Percentiles rank a stretch among this genome's conserved stretches.
These are phyloP conservation scores for Podaxis sp. DNA, from an alignment of 768 basidiomycete genomes.

Conservation along the genomic window DNA sequence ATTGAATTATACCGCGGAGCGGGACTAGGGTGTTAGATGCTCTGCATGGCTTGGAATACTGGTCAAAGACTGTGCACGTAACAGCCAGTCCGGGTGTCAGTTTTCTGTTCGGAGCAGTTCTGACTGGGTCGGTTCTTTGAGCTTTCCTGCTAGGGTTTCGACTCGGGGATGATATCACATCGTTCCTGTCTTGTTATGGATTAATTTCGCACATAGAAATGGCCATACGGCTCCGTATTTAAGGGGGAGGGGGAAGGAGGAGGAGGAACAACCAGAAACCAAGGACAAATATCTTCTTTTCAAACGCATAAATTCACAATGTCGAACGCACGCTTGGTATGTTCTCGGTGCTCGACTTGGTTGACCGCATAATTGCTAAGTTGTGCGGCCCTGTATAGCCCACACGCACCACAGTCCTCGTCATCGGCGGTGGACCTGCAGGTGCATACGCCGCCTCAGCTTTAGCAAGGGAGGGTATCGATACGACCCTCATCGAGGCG, in stretches of 20 bases:
- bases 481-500: constrained; percentile 40
- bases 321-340: constrained; percentile 1
- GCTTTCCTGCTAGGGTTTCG: neutral
- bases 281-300: neutral
- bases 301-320: neutral
- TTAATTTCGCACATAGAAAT: neutral
- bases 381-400: constrained; percentile 3
- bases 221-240: neutral
- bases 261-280: neutral
- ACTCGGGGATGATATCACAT: neutral
- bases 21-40: neutral
- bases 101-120: neutral
- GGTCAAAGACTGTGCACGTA: neutral
- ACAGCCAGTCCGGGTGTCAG: neutral
- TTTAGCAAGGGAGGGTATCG: constrained; percentile 40
- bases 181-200: neutral
- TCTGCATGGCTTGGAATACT: neutral
- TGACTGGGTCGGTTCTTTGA: neutral
- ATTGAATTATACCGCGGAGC: neutral
- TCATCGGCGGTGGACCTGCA: constrained; percentile 48
- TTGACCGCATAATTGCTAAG: neutral
- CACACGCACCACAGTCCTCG: constrained; percentile 29
- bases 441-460: constrained; percentile 47
- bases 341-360: neutral
- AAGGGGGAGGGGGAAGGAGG: neutral